Conservation (phyloP, 768 basidiomycete species). For the Boletellus ananas region DNA sequence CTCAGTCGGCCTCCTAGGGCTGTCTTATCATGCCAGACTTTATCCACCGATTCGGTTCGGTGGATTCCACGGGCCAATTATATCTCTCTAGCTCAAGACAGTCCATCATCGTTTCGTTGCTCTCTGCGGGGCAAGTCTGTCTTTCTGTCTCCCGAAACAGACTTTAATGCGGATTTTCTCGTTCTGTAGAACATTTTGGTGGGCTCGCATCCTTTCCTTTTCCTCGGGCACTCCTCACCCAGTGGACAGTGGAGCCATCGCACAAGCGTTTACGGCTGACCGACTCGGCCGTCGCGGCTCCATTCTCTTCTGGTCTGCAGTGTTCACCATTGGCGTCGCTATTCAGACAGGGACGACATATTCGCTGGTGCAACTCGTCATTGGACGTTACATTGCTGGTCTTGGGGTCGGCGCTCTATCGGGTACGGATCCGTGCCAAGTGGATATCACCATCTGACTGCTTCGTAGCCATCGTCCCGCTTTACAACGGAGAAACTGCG, state of each 20-base stretch:
- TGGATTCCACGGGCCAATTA: conserved; percentile 42
- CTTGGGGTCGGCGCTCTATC: conserved; percentile 75
- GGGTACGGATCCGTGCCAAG: conserved; percentile 35
- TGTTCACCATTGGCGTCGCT: conserved; percentile 67
- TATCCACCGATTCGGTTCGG: conserved; percentile 60
- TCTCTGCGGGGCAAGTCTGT: conserved; percentile 59
- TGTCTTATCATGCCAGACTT: conserved; percentile 81
- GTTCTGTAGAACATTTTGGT: conserved; percentile 48
- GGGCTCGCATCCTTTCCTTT: conserved; percentile 12
- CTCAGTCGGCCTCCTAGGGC: conserved; percentile 40
- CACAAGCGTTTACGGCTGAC: conserved; percentile 72
- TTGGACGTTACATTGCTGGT: conserved; percentile 74
- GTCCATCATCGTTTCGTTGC: conserved; percentile 73
- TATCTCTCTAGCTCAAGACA: conserved; percentile 61
- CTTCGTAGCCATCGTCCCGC: conserved; percentile 49
- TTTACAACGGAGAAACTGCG: conserved; percentile 78
- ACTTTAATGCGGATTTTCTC: neutral
- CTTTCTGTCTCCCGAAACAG: neutral
- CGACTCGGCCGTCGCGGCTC: conserved; percentile 68
- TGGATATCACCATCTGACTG: neutral
- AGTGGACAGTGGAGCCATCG: conserved; percentile 53
- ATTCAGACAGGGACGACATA: conserved; percentile 64
- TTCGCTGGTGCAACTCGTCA: conserved; percentile 61
- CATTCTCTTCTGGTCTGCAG: conserved; percentile 69
- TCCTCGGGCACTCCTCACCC: conserved; percentile 2